A percentile compares a stretch with the other conserved stretches of the same genome.
Conservation (phyloP, 1,284 basidiomycete genomes). For the Schizopora paradoxa region DNA sequence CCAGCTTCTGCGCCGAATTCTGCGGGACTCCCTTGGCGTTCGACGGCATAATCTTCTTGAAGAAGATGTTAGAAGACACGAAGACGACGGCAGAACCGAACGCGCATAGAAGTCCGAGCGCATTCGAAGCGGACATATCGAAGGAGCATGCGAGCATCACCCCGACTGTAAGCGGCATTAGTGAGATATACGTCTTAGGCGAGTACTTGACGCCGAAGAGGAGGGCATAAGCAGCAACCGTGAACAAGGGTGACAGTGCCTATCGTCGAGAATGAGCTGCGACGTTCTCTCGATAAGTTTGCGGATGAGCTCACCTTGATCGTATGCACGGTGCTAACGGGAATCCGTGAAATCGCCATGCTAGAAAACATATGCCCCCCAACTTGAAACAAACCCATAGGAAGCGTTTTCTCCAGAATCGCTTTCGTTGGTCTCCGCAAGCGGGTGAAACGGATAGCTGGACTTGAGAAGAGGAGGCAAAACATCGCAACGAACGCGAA, state of each 20-base stretch:
- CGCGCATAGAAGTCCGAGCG: conserved; percentile 80
- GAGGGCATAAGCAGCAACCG: conserved; percentile 89
- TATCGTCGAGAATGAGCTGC: conserved; percentile 29
- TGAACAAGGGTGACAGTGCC: conserved; percentile 96
- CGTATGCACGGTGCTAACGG: conserved; percentile 97
- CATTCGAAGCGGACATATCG: conserved; percentile 82
- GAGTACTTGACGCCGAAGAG: conserved; percentile 94
- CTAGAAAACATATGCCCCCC: conserved; percentile 98
- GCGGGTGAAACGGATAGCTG: conserved; percentile 59
- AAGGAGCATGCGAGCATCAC: conserved; percentile 98
- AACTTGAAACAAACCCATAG: conserved; percentile 93
- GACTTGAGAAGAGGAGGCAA: conserved; percentile 78
- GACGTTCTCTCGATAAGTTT: background rate
- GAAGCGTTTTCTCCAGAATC: conserved; percentile 76
- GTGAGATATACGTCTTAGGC: conserved; percentile 84
- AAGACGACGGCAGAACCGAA: conserved; percentile 95
- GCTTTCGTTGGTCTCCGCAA: conserved; percentile 65
- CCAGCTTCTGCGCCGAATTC: conserved; percentile 68
- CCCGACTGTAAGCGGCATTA: conserved; percentile 91
- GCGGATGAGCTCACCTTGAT: conserved; percentile 73
- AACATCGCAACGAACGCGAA: conserved; percentile 91
- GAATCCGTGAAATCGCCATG: conserved; percentile 93
- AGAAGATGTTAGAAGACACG: conserved; percentile 98
- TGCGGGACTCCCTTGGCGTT: conserved; percentile 37
- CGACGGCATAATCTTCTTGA: conserved; percentile 96